Evolutionary conservation across 1,284 basidiomycete species (phyloP), one percentile per base, ranked within the genome.

Genomic region (Meripilus lineatus): DNA sequence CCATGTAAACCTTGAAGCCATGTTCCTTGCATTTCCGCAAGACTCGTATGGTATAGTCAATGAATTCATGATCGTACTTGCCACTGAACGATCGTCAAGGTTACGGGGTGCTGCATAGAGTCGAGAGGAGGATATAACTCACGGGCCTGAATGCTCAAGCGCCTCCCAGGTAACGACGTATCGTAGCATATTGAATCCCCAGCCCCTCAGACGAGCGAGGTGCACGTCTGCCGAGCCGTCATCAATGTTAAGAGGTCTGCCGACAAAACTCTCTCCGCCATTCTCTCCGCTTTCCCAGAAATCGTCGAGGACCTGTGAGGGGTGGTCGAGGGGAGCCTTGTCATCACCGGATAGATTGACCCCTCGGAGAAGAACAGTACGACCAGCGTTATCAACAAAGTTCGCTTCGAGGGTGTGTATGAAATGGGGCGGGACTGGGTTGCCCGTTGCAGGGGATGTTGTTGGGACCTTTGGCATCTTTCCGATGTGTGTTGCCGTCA

Each of bases 81-180:
- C 92, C 89, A 5, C 92, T 95, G 52, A 6, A 24, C 17, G 14
- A 3, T 21, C 5, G n/a, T 48, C 38, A 47, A 24, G 30, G 26
- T 38, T 4, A 25, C 17, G 3, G 5, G 14, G 20, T 36, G 40
- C 22, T 35, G 30, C n/a, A 30, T 36, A 2, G 21, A 25, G 2
- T 13, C 3, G 28, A 28, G 24, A 15, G 23, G 7, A 18, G 33
- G 48, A 41, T 21, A 20, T 0, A 1, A 86, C 92, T 81, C 62
- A 94, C 83, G 95, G 95, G 58, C 93, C 94, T 46, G 77, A 80
- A 62, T 94, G 93, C 63, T 98, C 95, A 20, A 98, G 64, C 1
- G 91, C 79, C 62, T 99, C 95, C 95, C 95, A 99, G 0, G 89
- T 88, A 35, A 97, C 80, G 20, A 93, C 87, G 60, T 90, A 97